phyloP scores from a whole-genome alignment of 345 rosid genomes.

The Citropsis articulata region DNA sequence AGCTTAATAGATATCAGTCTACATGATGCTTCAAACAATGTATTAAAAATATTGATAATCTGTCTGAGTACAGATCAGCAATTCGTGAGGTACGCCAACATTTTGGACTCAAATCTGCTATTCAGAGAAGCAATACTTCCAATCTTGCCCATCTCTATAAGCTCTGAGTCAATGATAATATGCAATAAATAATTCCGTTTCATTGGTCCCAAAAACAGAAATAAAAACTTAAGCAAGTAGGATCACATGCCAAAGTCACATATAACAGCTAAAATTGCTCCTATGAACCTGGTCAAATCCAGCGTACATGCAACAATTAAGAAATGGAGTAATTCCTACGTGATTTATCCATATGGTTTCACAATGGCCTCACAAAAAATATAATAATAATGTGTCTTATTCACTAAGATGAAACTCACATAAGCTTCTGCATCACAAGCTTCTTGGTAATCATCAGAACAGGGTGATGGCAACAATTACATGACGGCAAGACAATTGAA shows the following conservation, averaged over 20 bases:
- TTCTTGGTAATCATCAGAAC: too few species aligned
- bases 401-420: not conserved
- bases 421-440: not conserved
- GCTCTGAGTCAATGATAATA: not conserved
- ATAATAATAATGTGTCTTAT: too few species aligned
- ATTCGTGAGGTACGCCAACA: too few species aligned
- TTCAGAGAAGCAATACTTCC: not conserved
- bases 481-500: too few species aligned
- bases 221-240: not conserved
- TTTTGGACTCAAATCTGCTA: not conserved
- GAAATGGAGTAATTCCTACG: too few species aligned
- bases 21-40: not conserved
- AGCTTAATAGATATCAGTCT: not conserved
- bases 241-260: not conserved
- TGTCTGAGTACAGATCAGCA: too few species aligned
- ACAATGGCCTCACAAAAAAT: not conserved
- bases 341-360: too few species aligned
- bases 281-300: not conserved
- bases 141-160: not conserved
- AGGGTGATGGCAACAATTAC: too few species aligned
- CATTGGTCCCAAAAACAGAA: not conserved
- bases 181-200: not conserved
- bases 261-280: not conserved
- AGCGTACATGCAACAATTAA: too few species aligned
- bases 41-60: too few species aligned